Evolutionary conservation across 768 basidiomycete species (phyloP).

Genomic region (Coprinopsis sp.): DNA sequence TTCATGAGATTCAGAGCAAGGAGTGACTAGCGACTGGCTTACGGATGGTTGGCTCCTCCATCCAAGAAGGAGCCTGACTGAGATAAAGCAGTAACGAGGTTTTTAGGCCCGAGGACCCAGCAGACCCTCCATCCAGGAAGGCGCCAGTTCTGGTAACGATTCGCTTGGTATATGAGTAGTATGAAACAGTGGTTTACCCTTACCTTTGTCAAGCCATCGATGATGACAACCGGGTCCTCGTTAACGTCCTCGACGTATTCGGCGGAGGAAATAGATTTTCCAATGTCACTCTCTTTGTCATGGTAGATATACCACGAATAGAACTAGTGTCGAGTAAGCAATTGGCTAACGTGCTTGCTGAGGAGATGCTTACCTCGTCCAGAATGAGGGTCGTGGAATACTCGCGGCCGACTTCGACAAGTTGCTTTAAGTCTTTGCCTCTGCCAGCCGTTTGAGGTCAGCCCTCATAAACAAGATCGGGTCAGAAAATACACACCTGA

Average conservation of each 20-base stretch:
- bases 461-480: background rate
- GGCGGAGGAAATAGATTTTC: conserved; percentile 78
- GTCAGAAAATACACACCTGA: conserved; percentile 29
- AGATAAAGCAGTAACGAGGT: conserved; percentile 83
- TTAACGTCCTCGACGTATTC: conserved; percentile 86
- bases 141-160: conserved; percentile 74
- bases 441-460: conserved; percentile 27
- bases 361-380: conserved; percentile 63
- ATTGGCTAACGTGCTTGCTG: background rate
- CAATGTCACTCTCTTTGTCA: conserved; percentile 66
- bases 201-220: conserved; percentile 92
- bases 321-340: conserved; percentile 47
- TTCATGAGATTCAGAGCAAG: background rate
- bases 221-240: conserved; percentile 74
- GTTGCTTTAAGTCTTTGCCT: conserved; percentile 75
- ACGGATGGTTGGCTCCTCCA: conserved; percentile 93
- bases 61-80: conserved; percentile 93
- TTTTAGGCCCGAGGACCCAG: conserved; percentile 91
- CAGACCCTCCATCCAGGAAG: conserved; percentile 93
- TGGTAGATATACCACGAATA: conserved; percentile 96
- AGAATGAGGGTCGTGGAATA: conserved; percentile 81
- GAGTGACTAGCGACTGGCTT: conserved; percentile 22
- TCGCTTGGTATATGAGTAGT: background rate
- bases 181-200: background rate
- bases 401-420: conserved; percentile 69